Percentiles rank a stretch among this genome's conserved stretches.
phyloP scores from a whole-genome alignment of 805 yeast species.

The Komagataella mondaviorum region DNA sequence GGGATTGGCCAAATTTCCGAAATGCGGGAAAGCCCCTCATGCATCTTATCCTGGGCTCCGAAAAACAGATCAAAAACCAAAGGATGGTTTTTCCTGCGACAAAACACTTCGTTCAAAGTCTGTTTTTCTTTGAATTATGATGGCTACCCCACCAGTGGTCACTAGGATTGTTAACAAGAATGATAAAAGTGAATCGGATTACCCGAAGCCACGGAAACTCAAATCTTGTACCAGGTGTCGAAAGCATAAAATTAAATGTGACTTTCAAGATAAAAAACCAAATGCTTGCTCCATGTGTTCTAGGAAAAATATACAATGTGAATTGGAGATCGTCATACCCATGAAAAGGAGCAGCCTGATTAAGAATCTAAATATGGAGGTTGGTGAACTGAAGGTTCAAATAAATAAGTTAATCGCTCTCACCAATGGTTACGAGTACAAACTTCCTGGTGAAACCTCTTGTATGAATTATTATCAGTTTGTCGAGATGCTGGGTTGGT shows the following conservation, averaged over 20 bases:
- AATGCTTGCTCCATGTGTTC: slow-evolving; percentile 43
- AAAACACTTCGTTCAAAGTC: background rate
- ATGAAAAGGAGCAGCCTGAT: slow-evolving; percentile 32
- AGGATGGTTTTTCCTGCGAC: background rate
- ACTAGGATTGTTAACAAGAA: background rate
- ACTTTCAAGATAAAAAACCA: slow-evolving; percentile 37
- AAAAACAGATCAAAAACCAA: background rate
- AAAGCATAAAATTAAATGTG: slow-evolving; percentile 54
- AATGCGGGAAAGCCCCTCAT: background rate
- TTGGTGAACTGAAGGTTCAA: slow-evolving; percentile 13
- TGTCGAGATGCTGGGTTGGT: background rate
- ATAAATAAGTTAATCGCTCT: background rate
- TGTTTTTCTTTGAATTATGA: background rate
- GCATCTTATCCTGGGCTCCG: background rate
- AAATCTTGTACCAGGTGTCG: slow-evolving; percentile 56
- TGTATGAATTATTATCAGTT: background rate
- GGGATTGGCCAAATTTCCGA: background rate
- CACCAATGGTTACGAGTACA: background rate
- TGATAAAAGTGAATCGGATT: slow-evolving; percentile 5
- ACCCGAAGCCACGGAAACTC: slow-evolving; percentile 26
- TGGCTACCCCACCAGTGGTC: background rate
- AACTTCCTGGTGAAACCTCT: background rate
- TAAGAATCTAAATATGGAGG: slow-evolving; percentile 17
- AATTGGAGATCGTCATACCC: slow-evolving; percentile 39
- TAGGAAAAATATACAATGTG: slow-evolving; percentile 36